A percentile compares a stretch with the other conserved stretches of the same genome.
These are phyloP conservation scores for Kodamaea hsintzibuensis DNA, from an alignment of 805 yeast species.

Conservation along the genomic window DNA sequence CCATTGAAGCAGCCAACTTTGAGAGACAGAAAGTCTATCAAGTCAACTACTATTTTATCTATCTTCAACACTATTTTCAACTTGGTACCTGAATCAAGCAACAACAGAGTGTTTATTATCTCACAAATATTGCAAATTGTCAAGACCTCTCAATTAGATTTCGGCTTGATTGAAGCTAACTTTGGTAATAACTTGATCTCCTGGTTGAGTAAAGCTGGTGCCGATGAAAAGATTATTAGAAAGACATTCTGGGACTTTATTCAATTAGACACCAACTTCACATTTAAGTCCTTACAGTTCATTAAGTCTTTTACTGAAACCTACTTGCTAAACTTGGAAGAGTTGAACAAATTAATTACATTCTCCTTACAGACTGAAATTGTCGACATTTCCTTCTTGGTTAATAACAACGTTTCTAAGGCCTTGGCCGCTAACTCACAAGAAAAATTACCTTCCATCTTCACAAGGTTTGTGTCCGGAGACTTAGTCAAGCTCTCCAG, in stretches of 20 bases:
- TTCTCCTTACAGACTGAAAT: constrained; percentile 38
- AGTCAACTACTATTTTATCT: constrained; percentile 42
- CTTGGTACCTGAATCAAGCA: constrained; percentile 36
- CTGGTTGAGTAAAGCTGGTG: constrained; percentile 37
- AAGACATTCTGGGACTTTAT: constrained; percentile 40
- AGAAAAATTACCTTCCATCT: constrained; percentile 29
- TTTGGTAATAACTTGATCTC: constrained; percentile 36
- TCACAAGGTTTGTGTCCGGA: constrained; percentile 38
- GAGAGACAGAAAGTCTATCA: constrained; percentile 46
- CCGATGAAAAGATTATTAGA: constrained; percentile 30
- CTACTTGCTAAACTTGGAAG: constrained; percentile 22
- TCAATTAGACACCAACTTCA: constrained; percentile 31
- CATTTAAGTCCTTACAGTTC: constrained; percentile 32
- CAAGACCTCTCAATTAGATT: constrained; percentile 30
- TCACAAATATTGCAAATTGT: constrained; percentile 34
- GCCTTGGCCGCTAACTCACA: constrained; percentile 28
- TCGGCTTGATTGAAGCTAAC: constrained; percentile 32
- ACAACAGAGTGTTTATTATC: constrained; percentile 32
- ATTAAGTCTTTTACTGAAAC: constrained; percentile 36
- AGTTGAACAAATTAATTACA: constrained; percentile 32
- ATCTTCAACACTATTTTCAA: constrained; percentile 43
- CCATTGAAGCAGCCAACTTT: constrained; percentile 40
- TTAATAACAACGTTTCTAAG: constrained; percentile 40
- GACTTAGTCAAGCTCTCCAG: constrained; percentile 27
- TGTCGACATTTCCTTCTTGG: constrained; percentile 43